Evolutionary conservation across 2,329 filamentous ascomycete species (phyloP).

Genomic region (Colletotrichum sp.): DNA sequence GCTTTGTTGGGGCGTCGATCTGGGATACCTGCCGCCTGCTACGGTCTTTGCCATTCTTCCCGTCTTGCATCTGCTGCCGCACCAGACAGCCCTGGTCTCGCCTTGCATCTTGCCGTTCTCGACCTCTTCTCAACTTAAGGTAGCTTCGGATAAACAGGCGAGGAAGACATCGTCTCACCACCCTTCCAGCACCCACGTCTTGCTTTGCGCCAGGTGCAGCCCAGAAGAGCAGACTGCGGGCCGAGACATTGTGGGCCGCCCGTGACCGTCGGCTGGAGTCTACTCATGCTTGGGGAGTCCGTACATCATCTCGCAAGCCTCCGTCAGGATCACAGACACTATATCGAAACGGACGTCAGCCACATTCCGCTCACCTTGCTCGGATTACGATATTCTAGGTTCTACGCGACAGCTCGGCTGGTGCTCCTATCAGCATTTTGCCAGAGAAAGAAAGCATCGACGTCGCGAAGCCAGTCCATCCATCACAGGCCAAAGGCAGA

Average conservation of each 20-base stretch:
- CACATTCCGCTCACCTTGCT: background rate
- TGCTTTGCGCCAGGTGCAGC: background rate
- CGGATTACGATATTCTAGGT: background rate
- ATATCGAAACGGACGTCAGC: background rate
- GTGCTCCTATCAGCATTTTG: background rate
- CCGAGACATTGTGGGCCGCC: background rate
- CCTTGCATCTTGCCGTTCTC: background rate
- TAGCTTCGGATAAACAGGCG: background rate
- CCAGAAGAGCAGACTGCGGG: background rate
- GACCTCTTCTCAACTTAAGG: background rate
- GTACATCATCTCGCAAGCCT: background rate
- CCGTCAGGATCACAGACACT: background rate
- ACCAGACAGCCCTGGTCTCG: background rate
- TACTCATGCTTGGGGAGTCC: background rate
- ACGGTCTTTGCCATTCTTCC: background rate
- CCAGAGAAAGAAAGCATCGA: background rate
- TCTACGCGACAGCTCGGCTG: background rate
- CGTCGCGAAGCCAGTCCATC: background rate
- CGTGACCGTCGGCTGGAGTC: background rate
- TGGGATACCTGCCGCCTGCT: background rate
- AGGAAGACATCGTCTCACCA: background rate
- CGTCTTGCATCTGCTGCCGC: background rate
- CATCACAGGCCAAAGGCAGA: background rate
- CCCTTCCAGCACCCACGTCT: background rate
- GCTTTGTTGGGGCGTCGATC: background rate